phyloP scores from a whole-genome alignment of 2,329 filamentous ascomycete species.

The Amesomyces nigricolor region DNA sequence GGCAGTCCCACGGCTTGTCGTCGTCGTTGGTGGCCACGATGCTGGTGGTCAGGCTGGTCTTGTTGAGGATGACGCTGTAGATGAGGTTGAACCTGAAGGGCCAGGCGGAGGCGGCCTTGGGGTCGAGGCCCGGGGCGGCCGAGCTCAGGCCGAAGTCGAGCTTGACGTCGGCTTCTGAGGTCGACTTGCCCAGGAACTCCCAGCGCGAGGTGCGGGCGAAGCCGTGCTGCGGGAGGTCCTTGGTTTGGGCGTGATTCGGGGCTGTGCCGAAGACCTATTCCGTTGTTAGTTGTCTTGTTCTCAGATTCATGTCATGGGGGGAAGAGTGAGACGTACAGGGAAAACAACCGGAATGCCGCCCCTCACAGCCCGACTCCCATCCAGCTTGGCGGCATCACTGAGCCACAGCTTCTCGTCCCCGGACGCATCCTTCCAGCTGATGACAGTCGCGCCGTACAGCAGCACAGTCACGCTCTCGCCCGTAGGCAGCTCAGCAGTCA shows the following conservation, averaged over 20 bases:
- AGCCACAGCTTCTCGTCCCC: conserved; percentile 82
- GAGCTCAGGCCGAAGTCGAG: conserved; percentile 86
- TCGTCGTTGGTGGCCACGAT: conserved; percentile 88
- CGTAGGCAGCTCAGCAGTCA: conserved; percentile 75
- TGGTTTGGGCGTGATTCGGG: conserved; percentile 64
- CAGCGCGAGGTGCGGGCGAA: conserved; percentile 86
- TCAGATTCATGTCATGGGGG: not conserved
- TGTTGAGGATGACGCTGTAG: conserved; percentile 83
- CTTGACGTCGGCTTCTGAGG: conserved; percentile 76
- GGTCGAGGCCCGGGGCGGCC: conserved; percentile 57
- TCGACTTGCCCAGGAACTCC: conserved; percentile 90
- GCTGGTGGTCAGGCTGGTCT: conserved; percentile 69
- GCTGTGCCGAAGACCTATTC: conserved; percentile 77
- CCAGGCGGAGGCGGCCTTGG: conserved; percentile 66
- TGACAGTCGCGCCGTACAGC: conserved; percentile 87
- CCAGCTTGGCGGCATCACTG: conserved; percentile 71
- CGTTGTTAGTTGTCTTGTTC: not conserved
- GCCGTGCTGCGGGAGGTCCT: conserved; percentile 81
- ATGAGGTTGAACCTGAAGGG: conserved; percentile 82
- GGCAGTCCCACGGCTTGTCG: conserved; percentile 76
- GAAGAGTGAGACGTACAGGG: conserved; percentile 56
- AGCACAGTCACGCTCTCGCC: conserved; percentile 83
- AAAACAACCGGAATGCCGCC: conserved; percentile 92
- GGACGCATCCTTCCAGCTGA: conserved; percentile 81
- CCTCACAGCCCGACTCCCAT: conserved; percentile 83